Percentiles rank a stretch among this genome's conserved stretches.
phyloP scores from a whole-genome alignment of 768 basidiomycete genomes.

The Sutorius australiensis region DNA sequence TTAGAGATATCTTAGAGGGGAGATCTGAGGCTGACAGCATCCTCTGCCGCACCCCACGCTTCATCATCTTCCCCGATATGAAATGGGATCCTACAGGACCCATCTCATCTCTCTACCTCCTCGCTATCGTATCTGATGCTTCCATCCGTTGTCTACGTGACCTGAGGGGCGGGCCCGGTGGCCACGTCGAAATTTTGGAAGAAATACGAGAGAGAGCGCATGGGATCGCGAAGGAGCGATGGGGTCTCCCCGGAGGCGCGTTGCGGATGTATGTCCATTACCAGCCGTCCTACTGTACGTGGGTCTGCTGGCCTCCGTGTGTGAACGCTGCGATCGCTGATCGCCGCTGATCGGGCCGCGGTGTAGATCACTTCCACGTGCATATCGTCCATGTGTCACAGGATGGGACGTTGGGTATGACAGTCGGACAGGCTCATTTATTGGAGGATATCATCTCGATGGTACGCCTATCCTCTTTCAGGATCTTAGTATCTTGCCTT shows the following conservation, averaged over 20 bases:
- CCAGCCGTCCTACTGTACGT: conserved; percentile 90
- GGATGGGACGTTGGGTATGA: conserved; percentile 58
- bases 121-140: conserved; percentile 66
- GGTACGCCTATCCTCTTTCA: conserved; percentile 38
- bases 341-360: background rate
- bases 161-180: conserved; percentile 41
- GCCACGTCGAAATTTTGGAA: conserved; percentile 64
- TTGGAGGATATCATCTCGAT: conserved; percentile 89
- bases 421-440: conserved; percentile 88
- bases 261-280: conserved; percentile 89
- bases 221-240: conserved; percentile 53
- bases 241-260: conserved; percentile 58
- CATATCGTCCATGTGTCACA: conserved; percentile 81
- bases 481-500: background rate
- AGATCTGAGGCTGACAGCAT: conserved; percentile 71
- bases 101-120: conserved; percentile 70
- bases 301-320: background rate
- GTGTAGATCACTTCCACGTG: conserved; percentile 87
- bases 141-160: conserved; percentile 73
- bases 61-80: conserved; percentile 89
- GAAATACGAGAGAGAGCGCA: conserved; percentile 58
- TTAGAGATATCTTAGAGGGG: conserved; percentile 78
- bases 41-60: conserved; percentile 59
- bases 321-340: background rate
- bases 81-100: conserved; percentile 89